Conservation (phyloP, 192 early-diverging fungal genomes). For the Jimgerdemannia flammicorona region DNA sequence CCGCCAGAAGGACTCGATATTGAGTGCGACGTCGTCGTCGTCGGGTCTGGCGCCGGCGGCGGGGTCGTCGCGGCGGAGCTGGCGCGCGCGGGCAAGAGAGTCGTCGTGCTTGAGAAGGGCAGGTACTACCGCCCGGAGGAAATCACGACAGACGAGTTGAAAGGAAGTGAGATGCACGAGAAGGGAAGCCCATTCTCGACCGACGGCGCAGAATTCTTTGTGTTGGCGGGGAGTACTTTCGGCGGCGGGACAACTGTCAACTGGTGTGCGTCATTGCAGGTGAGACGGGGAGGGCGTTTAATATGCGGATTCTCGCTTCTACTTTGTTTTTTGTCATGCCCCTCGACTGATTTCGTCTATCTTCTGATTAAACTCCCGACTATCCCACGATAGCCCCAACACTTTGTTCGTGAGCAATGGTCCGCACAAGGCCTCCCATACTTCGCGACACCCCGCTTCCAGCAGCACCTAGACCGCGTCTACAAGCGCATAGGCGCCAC, state of each 20-base stretch:
- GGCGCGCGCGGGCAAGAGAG: conserved; percentile 56
- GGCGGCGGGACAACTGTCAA: conserved; percentile 77
- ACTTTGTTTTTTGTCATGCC: conserved; percentile 3
- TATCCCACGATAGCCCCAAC: conserved; percentile 37
- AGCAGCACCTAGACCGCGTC: conserved; percentile 49
- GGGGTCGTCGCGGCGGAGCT: conserved; percentile 65
- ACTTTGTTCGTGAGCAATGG: conserved; percentile 74
- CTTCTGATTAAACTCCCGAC: background rate
- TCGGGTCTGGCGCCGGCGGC: conserved; percentile 69
- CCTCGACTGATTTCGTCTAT: conserved; percentile 13
- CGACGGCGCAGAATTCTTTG: conserved; percentile 47
- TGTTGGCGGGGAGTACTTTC: conserved; percentile 62
- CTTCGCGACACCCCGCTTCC: conserved; percentile 51
- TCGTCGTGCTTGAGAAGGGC: conserved; percentile 75
- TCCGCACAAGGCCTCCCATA: conserved; percentile 54
- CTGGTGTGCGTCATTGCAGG: conserved; percentile 59
- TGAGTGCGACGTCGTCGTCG: conserved; percentile 59
- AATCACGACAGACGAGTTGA: conserved; percentile 43
- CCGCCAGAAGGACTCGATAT: conserved; percentile 30
- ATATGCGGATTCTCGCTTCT: conserved; percentile 2
- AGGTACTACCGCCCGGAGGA: conserved; percentile 51
- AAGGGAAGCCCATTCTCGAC: conserved; percentile 37
- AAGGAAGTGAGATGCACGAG: conserved; percentile 57
- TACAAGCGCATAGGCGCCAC: conserved; percentile 51
- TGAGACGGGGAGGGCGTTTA: conserved; percentile 12